Evolutionary conservation across 225 moss, liverwort and hornwort species (phyloP), one percentile per base, ranked within the genome.

Genomic region (Marchantia polymorpha): DNA sequence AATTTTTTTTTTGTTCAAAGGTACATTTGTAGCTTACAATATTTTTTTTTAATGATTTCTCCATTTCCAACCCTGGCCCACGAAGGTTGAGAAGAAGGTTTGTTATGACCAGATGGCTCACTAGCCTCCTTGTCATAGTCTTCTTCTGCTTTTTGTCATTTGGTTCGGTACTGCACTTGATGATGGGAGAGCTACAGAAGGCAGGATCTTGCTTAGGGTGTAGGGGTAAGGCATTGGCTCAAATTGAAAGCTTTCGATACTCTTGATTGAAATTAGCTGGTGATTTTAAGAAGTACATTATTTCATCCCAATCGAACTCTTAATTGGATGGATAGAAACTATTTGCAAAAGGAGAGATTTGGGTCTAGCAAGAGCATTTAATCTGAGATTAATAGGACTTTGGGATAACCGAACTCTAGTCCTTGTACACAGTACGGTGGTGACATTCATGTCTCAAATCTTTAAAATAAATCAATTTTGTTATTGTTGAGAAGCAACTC

Each of bases 61-160:
- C 73, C 75, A 75, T 70, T 68, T 79, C 73, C 86, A 78, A 76
- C 78, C 82, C 79, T 80, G 86, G 61, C 86, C 87, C 74, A 27
- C 59, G 77, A 80, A 80, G 78, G 52, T 77, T 65, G 65, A 83
- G 84, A 83, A 85, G 87, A 88, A 83, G 87, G 78, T 81, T 81
- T 64, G 55, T 13, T 85, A 88, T 85, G 87, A 88, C 87, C 87
- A 85, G 84, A 75, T 79, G 87, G 87, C 85, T 88, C 78, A 75
- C 61, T 70, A 88, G 87, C 87, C 87, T 83, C 75, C 85, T 88
- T 85, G 87, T 88, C 87, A 83, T 83, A 81, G 82, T 77, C 87
- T 84, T 85, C 85, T 85, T 88, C 85, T 85, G 72, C 87, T 78
- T 83, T 65, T 83, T 84, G 78, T 83, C 79, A 80, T 75, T 74